Evolutionary conservation across 106 monocot species (phyloP), one percentile per base, ranked within the genome.

Genomic region (Phalaenopsis equestris): DNA sequence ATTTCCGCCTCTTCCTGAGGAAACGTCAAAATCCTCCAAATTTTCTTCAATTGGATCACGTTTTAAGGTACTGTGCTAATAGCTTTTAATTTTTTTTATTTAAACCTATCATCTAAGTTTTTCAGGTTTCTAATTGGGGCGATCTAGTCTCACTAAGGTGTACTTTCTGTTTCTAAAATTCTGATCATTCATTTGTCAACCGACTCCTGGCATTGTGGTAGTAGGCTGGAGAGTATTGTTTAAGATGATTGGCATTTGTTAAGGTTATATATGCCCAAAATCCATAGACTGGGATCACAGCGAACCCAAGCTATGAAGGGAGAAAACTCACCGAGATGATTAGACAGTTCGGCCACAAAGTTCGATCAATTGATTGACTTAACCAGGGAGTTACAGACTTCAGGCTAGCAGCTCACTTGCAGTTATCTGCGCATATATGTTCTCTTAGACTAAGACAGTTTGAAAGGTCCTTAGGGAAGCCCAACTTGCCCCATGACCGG

Each of bases 41-140:
- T 95, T 95, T 86, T 95, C 94, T 46, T 95, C 94, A 2, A 95
- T 95, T 64, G 94, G 94, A 14, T 80, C 90, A 84, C 86, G 90
- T 12, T 95, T 95, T 84, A 95, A 95, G 92, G 94, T 91, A 67
- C 79, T 21, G 68, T 61, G 43, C 17, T 70, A 70, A 70, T 38
- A 61, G 6, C 38, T 70, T 11, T 68, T 37, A 39, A 70, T 1
- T 14, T 70, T 15, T 3, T 70, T 70, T 70, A 2, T 10, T 56
- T 56, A 4, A 45, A 45, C 43, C 6, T 56, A 30, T 30, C 56
- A 56, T 15, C 56, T 12, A 15, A 56, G 2, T 3, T 17, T 17
- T 11, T 56, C 8, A 56, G 12, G 0, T 16, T 56, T 56, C 14
- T 56, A 56, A 56, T 56, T 56, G 18, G 56, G 56, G 16, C 18